phyloP scores from a whole-genome alignment of 1,284 basidiomycete species.

The Fomes fomentarius region DNA sequence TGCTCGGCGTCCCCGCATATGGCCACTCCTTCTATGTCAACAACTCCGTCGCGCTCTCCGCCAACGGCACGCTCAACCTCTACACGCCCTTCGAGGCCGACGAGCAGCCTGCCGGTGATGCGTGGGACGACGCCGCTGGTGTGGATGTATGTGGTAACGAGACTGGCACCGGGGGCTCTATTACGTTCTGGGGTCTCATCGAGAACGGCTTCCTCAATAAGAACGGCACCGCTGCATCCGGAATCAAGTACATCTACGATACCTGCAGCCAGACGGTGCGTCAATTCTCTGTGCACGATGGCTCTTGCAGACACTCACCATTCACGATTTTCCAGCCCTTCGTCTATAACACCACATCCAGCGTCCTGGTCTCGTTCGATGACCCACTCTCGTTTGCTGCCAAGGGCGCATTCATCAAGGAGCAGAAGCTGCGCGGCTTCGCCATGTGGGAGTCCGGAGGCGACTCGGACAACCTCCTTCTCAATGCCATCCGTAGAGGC shows the following conservation, averaged over 20 bases:
- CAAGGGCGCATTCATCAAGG: constrained; percentile 50
- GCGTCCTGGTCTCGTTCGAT: constrained; percentile 62
- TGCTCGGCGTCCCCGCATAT: constrained; percentile 80
- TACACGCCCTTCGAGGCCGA: constrained; percentile 37
- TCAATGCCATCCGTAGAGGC: background rate
- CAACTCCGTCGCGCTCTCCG: constrained; percentile 38
- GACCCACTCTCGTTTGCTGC: constrained; percentile 52
- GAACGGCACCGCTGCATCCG: constrained; percentile 47
- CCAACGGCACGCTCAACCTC: constrained; percentile 40
- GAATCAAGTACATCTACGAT: constrained; percentile 46
- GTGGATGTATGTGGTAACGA: too few species aligned
- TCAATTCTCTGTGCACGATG: too few species aligned
- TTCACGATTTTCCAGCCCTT: constrained; percentile 43
- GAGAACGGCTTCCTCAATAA: constrained; percentile 52
- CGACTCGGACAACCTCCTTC: constrained; percentile 40
- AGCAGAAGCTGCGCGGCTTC: constrained; percentile 49
- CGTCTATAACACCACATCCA: constrained; percentile 52
- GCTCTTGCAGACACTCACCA: too few species aligned
- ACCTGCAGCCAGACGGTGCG: too few species aligned
- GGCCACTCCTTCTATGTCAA: constrained; percentile 59
- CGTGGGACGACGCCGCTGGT: constrained; percentile 45
- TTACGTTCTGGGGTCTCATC: constrained; percentile 59
- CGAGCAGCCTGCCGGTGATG: constrained; percentile 51
- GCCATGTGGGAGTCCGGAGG: constrained; percentile 58
- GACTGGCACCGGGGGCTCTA: constrained; percentile 40